Percentiles rank a stretch among this genome's conserved stretches.
Conservation (phyloP, 352 stramenopile genomes). For the Phytophthora meadii region DNA sequence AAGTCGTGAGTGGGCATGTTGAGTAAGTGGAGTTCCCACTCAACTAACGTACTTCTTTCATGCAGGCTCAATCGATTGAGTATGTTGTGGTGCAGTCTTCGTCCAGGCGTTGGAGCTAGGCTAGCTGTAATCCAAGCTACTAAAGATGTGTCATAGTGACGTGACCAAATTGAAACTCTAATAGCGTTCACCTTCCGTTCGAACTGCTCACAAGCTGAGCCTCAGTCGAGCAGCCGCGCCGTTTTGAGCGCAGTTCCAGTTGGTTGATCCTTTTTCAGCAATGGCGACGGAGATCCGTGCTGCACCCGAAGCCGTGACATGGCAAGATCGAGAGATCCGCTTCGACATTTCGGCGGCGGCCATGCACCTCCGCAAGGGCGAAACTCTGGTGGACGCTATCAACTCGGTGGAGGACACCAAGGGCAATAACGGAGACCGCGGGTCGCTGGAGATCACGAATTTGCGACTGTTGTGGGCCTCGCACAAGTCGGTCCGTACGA, state of each 20-base stretch:
- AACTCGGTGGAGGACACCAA: constrained; percentile 96
- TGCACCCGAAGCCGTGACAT: constrained; percentile 68
- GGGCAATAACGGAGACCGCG: constrained; percentile 93
- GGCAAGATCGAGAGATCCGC: constrained; percentile 92
- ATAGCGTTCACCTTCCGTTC: too few relatives aligned
- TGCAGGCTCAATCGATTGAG: constrained; percentile 41
- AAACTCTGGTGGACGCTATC: constrained; percentile 91
- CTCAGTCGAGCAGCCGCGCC: constrained; percentile 11
- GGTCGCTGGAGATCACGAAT: constrained; percentile 92
- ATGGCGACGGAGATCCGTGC: constrained; percentile 64
- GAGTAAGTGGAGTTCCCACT: neutral
- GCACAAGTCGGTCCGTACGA: constrained; percentile 87
- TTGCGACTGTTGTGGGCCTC: constrained; percentile 91
- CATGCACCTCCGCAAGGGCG: constrained; percentile 82
- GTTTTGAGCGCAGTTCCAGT: constrained; percentile 11
- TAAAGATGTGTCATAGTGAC: constrained; percentile 6
- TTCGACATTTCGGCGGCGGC: constrained; percentile 79
- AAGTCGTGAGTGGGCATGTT: constrained; percentile 32
- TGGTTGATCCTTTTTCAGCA: neutral
- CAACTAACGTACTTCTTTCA: neutral
- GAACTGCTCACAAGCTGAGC: too few relatives aligned
- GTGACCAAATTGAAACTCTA: too few relatives aligned
- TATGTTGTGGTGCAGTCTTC: constrained; percentile 43
- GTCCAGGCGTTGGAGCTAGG: constrained; percentile 33
- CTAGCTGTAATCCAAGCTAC: constrained; percentile 22